These are phyloP conservation scores for Nicotiana obtusifolia DNA, from an alignment of 257 asterid species.

Conservation along the genomic window DNA sequence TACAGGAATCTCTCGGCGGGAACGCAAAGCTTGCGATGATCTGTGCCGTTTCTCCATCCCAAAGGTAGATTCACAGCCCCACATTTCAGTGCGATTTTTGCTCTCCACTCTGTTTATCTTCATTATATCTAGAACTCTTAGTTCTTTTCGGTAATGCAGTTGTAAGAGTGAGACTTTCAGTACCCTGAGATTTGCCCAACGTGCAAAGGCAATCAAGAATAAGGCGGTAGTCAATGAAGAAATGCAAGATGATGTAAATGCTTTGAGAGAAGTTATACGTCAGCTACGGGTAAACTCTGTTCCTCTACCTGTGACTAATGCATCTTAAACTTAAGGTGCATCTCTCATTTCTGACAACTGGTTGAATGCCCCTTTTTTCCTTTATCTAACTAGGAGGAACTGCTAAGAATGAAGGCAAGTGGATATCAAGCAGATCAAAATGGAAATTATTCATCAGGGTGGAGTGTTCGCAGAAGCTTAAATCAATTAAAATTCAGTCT, in stretches of 20 bases:
- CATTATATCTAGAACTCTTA: background rate
- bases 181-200: slow-evolving; percentile 95
- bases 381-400: slow-evolving; percentile 49
- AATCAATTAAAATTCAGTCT: slow-evolving; percentile 83
- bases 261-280: slow-evolving; percentile 77
- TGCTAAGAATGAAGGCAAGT: slow-evolving; percentile 66
- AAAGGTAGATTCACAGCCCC: slow-evolving; percentile 46
- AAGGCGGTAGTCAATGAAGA: slow-evolving; percentile 89
- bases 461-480: slow-evolving; percentile 92
- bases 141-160: slow-evolving; percentile 41
- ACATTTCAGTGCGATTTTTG: background rate
- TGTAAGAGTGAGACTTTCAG: slow-evolving; percentile 88
- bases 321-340: background rate
- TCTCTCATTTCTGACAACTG: background rate
- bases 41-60: slow-evolving; percentile 90
- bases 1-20: slow-evolving; percentile 98
- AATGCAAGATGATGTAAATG: slow-evolving; percentile 92
- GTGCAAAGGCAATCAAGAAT: slow-evolving; percentile 97
- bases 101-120: background rate
- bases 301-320: background rate
- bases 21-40: slow-evolving; percentile 97
- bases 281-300: slow-evolving; percentile 50
- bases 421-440: slow-evolving; percentile 36
- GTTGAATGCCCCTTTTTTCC: background rate
- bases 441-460: slow-evolving; percentile 60